Evolutionary conservation across 83 land plant species (phyloP).

Genomic region (Larix sibirica): DNA sequence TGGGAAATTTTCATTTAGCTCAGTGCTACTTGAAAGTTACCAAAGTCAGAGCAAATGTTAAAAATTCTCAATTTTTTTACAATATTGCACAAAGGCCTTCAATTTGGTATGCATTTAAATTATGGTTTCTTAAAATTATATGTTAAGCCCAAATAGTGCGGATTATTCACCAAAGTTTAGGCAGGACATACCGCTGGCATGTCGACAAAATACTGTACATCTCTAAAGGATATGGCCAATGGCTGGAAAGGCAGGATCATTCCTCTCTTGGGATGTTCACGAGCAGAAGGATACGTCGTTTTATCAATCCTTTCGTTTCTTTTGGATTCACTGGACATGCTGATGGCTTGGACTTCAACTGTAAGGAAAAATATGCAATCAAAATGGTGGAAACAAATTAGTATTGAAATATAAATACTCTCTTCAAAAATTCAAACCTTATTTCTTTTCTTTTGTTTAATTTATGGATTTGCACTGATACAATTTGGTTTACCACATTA

Average conservation of each 20-base stretch:
- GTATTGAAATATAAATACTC: not conserved
- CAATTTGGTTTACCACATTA: not conserved
- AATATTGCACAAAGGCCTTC: constrained; percentile 18
- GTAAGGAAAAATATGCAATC: not conserved
- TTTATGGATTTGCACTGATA: not conserved
- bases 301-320: not conserved
- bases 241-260: constrained; percentile 93
- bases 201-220: constrained; percentile 87
- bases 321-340: constrained; percentile 5
- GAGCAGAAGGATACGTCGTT: not conserved
- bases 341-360: constrained; percentile 2
- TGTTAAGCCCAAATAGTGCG: constrained; percentile 26
- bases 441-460: not conserved
- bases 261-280: not conserved
- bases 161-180: constrained; percentile 11
- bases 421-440: not conserved
- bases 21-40: constrained; percentile 2
- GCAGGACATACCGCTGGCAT: constrained; percentile 54
- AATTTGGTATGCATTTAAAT: constrained; percentile 32
- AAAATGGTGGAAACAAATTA: not conserved
- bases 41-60: constrained; percentile 27
- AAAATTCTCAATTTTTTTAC: constrained; percentile 26
- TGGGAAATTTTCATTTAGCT: too few relatives aligned
- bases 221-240: constrained; percentile 73
- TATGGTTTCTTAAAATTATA: constrained; percentile 22